Base-by-base conservation (phyloP, 1,284 basidiomycete genomes). In the Pisolithus thermaeus region DNA sequence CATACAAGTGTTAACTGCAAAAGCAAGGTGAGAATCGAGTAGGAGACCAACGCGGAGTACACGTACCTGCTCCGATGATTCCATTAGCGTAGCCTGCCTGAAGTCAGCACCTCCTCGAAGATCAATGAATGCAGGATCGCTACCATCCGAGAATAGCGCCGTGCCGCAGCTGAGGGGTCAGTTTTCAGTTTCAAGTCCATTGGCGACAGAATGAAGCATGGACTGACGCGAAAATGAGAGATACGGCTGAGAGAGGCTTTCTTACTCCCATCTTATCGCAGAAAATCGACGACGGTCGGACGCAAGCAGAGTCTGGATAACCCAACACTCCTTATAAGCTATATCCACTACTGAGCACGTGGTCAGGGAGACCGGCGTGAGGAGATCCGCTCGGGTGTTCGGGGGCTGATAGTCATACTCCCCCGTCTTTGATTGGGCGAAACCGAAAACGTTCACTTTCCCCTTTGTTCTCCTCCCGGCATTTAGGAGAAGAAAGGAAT, bases 61-160 rank as follows among this genome's bases (percentile, higher is more conserved):
- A 76, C 83, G 45, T 64, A 86, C 87, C 86, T 64, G 67, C 74
- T 55, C 88, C 87, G 59, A 92, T 90, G 56, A 90, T 75, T 61
- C 79, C 80, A 64, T 92, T 92, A 32, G 86, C 83, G 66, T 92
- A 92, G n/a, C 88, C 86, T 88, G 32, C 32, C 32, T 14, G 12
- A 35, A 27, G 25, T 46, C 16, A 35, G 32, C 32, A 5, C 32
- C 2, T 35, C 32, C 35, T 30, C 20, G 49, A 40, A 22, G 8
- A 40, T 12, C 54, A 27, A 9, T 43, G 23, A 8, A 11, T 1
- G 11, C 22, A 46, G 28, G 45, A 30, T 46, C 12, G 4, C 32
- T 72, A 85, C 89, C 90, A 69, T 94, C 91, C 36, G 87, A 90
- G 73, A 93, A 92, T 50, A 92, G 74, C 41, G 90, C 90, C 4